These are phyloP conservation scores for Triangularia setosa DNA, from an alignment of 2,329 filamentous ascomycete species.

Conservation along the genomic window DNA sequence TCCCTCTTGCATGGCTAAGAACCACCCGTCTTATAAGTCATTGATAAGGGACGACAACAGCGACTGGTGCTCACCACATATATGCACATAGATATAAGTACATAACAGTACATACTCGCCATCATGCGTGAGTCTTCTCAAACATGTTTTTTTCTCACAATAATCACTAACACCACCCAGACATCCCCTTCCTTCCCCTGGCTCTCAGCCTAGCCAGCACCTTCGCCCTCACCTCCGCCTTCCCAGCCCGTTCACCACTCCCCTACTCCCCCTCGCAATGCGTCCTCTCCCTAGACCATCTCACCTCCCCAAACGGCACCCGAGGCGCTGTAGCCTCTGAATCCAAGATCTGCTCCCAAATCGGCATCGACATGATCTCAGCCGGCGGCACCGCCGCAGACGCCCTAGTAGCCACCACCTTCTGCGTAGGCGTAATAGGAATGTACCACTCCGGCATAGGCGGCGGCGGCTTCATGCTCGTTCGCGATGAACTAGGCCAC, in stretches of 20 bases:
- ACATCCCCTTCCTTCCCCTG: background rate
- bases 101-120: background rate
- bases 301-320: constrained; percentile 14
- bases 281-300: background rate
- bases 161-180: no score
- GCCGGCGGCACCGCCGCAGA: constrained; percentile 69
- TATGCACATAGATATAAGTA: background rate
- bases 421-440: constrained; percentile 71
- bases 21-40: background rate
- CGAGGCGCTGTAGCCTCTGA: constrained; percentile 68
- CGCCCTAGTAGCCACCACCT: constrained; percentile 67
- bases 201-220: background rate
- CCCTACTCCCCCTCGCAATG: constrained; percentile 1
- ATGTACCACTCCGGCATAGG: constrained; percentile 83
- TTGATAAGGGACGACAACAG: background rate
- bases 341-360: constrained; percentile 62
- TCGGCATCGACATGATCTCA: constrained; percentile 61
- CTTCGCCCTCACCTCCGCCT: background rate
- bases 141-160: background rate
- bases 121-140: background rate
- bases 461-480: constrained; percentile 85
- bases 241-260: background rate
- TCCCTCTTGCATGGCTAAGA: background rate
- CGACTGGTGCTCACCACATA: no score
- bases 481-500: constrained; percentile 66